Conservation (phyloP, 1,284 basidiomycete genomes). For the Jaminaea rosea region DNA sequence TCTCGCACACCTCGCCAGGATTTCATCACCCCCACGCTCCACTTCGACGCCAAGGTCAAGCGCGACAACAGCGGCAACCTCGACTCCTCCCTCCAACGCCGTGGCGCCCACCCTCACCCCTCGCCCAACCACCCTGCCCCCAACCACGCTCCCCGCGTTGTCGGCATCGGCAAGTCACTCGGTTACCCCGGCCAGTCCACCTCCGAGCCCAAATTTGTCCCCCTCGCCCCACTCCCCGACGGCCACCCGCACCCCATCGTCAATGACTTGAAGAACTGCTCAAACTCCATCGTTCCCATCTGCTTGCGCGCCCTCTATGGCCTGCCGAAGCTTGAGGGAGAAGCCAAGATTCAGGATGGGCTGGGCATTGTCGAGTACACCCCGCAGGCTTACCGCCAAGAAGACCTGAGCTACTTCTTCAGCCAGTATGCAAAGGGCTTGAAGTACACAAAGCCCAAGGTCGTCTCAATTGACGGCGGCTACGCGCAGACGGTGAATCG, state of each 20-base stretch:
- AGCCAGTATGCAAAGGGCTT: conserved; percentile 49
- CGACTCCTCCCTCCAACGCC: neutral
- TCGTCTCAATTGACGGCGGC: conserved; percentile 53
- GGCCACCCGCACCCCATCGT: neutral
- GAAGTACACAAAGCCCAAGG: conserved; percentile 46
- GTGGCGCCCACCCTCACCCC: neutral
- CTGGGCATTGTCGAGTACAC: conserved; percentile 55
- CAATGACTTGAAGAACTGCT: conserved; percentile 50
- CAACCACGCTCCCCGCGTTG: no score
- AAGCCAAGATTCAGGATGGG: conserved; percentile 53
- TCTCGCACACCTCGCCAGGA: no score
- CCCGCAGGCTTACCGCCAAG: conserved; percentile 51
- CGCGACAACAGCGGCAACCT: neutral
- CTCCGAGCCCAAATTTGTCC: conserved; percentile 1
- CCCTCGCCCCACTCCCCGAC: neutral
- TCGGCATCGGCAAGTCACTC: neutral
- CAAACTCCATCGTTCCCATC: conserved; percentile 51
- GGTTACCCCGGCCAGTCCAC: neutral
- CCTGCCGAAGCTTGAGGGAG: conserved; percentile 46
- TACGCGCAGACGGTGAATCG: conserved; percentile 42
- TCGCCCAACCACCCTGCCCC: neutral
- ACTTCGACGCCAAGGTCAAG: conserved; percentile 51
- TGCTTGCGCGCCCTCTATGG: conserved; percentile 54
- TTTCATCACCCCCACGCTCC: conserved; percentile 64
- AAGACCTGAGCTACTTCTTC: conserved; percentile 53